Conservation (phyloP, 2,329 filamentous ascomycete species). For the Chaetomium strumarium region DNA sequence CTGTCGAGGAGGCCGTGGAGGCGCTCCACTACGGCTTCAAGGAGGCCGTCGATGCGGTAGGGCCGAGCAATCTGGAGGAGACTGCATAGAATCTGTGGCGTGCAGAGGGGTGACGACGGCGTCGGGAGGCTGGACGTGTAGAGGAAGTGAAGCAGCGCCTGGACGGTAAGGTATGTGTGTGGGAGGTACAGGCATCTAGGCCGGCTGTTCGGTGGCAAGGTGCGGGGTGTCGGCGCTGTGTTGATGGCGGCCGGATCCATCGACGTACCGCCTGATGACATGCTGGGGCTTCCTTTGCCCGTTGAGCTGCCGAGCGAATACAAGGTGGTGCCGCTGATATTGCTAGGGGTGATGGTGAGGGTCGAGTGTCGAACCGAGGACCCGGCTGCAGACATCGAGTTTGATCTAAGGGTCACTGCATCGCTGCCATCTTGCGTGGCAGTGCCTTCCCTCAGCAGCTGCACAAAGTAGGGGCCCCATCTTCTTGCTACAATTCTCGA, state of each 20-base stretch:
- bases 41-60: conserved; percentile 84
- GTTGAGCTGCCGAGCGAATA: conserved; percentile 29
- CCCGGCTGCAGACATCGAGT: conserved; percentile 36
- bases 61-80: conserved; percentile 88
- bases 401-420: conserved; percentile 65
- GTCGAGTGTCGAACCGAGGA: conserved; percentile 68
- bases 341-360: conserved; percentile 73
- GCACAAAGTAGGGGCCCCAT: conserved; percentile 96
- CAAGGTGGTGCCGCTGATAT: conserved; percentile 38
- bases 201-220: conserved; percentile 57
- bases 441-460: conserved; percentile 77
- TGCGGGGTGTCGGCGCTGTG: conserved; percentile 50
- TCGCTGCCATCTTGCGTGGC: conserved; percentile 67
- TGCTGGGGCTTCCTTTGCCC: conserved; percentile 37
- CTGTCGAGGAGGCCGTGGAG: conserved; percentile 86
- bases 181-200: conserved; percentile 88
- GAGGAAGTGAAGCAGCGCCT: conserved; percentile 84
- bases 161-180: conserved; percentile 82
- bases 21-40: conserved; percentile 88
- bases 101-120: conserved; percentile 71
- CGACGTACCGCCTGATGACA: conserved; percentile 25
- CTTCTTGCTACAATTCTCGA: conserved; percentile 79
- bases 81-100: conserved; percentile 92
- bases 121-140: conserved; percentile 87
- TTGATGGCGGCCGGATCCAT: conserved; percentile 46